These are phyloP conservation scores for Leucocoprinus leucothites DNA, from an alignment of 768 basidiomycete species.

Conservation along the genomic window DNA sequence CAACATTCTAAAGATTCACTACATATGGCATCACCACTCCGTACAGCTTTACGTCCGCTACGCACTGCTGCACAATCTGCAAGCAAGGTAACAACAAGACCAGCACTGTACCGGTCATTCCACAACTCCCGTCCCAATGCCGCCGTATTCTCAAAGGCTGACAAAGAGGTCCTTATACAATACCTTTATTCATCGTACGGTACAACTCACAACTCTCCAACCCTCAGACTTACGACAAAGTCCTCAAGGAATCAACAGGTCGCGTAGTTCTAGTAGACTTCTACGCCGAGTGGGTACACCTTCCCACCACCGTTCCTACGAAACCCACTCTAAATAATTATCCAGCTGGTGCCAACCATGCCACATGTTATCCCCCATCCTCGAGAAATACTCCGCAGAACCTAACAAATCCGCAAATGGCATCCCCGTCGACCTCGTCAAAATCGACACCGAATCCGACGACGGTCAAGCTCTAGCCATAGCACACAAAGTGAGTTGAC, in stretches of 20 bases:
- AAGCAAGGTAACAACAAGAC: background rate
- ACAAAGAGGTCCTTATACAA: constrained; percentile 36
- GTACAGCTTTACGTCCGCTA: background rate
- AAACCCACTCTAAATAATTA: background rate
- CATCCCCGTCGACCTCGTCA: constrained; percentile 65
- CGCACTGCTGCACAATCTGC: background rate
- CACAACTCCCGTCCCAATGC: constrained; percentile 38
- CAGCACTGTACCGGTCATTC: constrained; percentile 23
- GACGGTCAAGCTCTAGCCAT: constrained; percentile 47
- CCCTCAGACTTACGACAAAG: constrained; percentile 36
- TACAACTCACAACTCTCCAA: background rate
- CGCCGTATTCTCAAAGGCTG: constrained; percentile 43
- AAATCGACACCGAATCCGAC: constrained; percentile 60
- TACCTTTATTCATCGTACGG: background rate
- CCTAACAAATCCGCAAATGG: constrained; percentile 48
- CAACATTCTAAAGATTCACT: background rate
- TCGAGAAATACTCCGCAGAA: constrained; percentile 56
- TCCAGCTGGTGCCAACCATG: constrained; percentile 80
- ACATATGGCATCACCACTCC: background rate
- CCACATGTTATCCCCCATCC: constrained; percentile 64
- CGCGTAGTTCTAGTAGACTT: constrained; percentile 74
- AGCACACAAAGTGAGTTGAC: constrained; percentile 42
- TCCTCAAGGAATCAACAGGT: constrained; percentile 32
- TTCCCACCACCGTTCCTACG: background rate
- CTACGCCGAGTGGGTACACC: constrained; percentile 62